Conservation (phyloP, 2,329 filamentous ascomycete species). For the Pseudocercospora cruenta region DNA sequence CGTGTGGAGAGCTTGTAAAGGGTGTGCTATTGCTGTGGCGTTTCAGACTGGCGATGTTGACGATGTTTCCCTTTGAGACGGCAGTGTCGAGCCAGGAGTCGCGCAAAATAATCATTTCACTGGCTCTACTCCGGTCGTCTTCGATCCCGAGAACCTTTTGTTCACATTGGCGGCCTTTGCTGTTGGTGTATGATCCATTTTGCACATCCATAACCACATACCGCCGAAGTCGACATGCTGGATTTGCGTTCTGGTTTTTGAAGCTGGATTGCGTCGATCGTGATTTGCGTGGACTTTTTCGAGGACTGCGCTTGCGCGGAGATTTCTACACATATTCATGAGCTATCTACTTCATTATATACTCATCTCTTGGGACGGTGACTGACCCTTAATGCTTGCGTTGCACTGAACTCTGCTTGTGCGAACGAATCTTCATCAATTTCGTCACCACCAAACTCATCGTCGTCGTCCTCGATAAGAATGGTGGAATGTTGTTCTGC, state of each 20-base stretch:
- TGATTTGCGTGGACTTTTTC: conserved; percentile 23
- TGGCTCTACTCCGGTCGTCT: conserved; percentile 69
- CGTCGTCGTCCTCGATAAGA: conserved; percentile 41
- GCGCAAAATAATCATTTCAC: conserved; percentile 73
- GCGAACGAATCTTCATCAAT: conserved; percentile 72
- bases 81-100: conserved; percentile 86
- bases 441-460: conserved; percentile 72
- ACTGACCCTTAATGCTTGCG: conserved; percentile 62
- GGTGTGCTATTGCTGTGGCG: conserved; percentile 43
- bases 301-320: conserved; percentile 29
- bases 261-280: conserved; percentile 8
- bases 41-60: conserved; percentile 67
- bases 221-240: conserved; percentile 47
- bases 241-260: neutral
- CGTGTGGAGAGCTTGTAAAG: conserved; percentile 43
- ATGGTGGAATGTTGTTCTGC: conserved; percentile 8
- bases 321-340: conserved; percentile 36
- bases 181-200: conserved; percentile 68
- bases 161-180: conserved; percentile 63
- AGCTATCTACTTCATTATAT: conserved; percentile 38
- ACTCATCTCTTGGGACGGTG: conserved; percentile 27
- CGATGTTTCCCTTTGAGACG: conserved; percentile 72
- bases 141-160: conserved; percentile 76
- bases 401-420: conserved; percentile 72
- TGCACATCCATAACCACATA: conserved; percentile 79